Evolutionary conservation across 1,284 basidiomycete genomes (phyloP).

Genomic region (Ustilago crameri): DNA sequence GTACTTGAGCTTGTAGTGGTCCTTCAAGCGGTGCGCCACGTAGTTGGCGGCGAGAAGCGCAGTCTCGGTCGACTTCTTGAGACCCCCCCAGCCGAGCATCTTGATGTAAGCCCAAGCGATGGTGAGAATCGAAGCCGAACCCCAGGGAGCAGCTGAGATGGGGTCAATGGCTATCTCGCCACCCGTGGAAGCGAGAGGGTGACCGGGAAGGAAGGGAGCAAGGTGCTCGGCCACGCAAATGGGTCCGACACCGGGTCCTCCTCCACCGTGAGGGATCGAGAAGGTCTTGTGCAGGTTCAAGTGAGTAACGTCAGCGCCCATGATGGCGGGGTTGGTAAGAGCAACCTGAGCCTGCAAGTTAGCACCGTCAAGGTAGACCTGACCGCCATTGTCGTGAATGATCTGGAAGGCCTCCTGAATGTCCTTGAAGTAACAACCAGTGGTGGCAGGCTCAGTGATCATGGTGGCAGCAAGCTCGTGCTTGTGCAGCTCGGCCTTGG

Average conservation of each 20-base stretch:
- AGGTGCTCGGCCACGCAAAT: conserved; percentile 95
- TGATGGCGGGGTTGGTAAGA: conserved; percentile 91
- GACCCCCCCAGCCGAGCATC: conserved; percentile 92
- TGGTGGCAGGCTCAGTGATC: conserved; percentile 83
- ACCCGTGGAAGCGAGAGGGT: conserved; percentile 80
- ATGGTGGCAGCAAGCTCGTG: conserved; percentile 94
- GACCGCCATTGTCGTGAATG: conserved; percentile 93
- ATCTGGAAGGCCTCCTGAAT: conserved; percentile 91
- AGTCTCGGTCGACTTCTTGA: conserved; percentile 84
- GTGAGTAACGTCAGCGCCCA: conserved; percentile 97
- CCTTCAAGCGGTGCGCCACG: conserved; percentile 86
- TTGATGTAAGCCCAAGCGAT: conserved; percentile 87
- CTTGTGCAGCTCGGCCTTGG: conserved; percentile 90
- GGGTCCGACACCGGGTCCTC: conserved; percentile 93
- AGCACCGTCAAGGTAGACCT: conserved; percentile 94
- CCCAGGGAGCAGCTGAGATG: conserved; percentile 90
- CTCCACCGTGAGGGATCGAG: conserved; percentile 94
- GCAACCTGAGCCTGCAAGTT: conserved; percentile 97
- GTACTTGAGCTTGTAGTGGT: conserved; percentile 88
- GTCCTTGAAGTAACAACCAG: conserved; percentile 94
- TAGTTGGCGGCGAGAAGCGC: conserved; percentile 96
- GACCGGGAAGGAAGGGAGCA: conserved; percentile 92
- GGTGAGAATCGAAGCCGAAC: conserved; percentile 91
- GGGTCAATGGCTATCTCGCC: conserved; percentile 82
- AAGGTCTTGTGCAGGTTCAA: conserved; percentile 98